Percentiles rank a stretch among this genome's conserved stretches.
Conservation (phyloP, 2,329 filamentous ascomycete genomes). For the Penicillium janthinellum region DNA sequence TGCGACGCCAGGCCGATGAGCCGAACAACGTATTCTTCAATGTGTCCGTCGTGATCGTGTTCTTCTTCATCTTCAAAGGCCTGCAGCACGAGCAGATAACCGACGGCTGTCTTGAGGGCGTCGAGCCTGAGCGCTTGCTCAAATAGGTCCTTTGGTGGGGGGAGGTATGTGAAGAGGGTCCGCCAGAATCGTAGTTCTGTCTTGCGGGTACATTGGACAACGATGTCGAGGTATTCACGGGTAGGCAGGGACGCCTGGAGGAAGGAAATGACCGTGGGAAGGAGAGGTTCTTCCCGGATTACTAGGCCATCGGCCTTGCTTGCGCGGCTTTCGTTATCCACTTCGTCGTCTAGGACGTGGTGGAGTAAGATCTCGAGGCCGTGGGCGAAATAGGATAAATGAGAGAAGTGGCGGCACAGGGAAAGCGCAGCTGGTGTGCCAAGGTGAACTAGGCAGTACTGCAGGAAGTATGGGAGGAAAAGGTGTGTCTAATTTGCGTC, state of each 20-base stretch:
- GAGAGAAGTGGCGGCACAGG: constrained; percentile 80
- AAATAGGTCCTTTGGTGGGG: constrained; percentile 87
- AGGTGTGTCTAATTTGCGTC: constrained; percentile 73
- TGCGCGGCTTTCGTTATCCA: constrained; percentile 60
- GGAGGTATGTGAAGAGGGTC: constrained; percentile 87
- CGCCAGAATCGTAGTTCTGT: constrained; percentile 95
- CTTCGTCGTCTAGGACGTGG: constrained; percentile 90
- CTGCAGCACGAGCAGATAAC: constrained; percentile 93
- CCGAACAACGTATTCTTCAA: constrained; percentile 65
- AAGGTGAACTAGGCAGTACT: constrained; percentile 73
- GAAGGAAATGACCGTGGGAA: constrained; percentile 61
- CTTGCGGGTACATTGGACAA: constrained; percentile 95
- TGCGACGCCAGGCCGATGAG: constrained; percentile 78
- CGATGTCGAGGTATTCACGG: constrained; percentile 80
- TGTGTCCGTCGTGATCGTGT: constrained; percentile 55
- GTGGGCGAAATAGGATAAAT: constrained; percentile 89
- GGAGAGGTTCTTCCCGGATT: constrained; percentile 36
- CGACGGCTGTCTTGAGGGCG: constrained; percentile 89
- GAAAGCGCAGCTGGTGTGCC: constrained; percentile 79
- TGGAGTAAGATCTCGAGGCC: constrained; percentile 90
- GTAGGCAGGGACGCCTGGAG: constrained; percentile 70
- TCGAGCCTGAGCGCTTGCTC: constrained; percentile 86
- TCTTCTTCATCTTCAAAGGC: constrained; percentile 64
- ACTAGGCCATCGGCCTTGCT: constrained; percentile 30
- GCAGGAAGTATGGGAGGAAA: constrained; percentile 85